Evolutionary conservation across 192 early-diverging fungal species (phyloP).

Genomic region (Jimgerdemannia flammicorona): DNA sequence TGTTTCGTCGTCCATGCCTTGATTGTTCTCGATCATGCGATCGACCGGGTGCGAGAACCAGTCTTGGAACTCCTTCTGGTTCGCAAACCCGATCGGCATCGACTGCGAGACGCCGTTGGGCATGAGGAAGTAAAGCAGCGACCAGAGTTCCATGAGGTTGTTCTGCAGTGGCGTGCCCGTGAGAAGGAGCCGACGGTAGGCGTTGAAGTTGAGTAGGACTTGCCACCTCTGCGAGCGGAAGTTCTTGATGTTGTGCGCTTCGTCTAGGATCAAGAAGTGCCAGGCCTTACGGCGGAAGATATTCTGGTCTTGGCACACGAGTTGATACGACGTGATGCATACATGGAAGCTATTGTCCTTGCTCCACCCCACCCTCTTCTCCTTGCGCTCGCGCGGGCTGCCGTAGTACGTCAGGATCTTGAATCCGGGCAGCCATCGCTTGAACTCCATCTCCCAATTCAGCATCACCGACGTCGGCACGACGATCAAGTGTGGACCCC

Average conservation of each 20-base stretch:
- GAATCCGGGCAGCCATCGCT: slow-evolving; percentile 69
- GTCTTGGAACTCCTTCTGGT: slow-evolving; percentile 75
- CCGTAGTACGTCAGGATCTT: slow-evolving; percentile 79
- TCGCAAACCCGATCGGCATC: slow-evolving; percentile 79
- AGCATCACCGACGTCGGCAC: slow-evolving; percentile 74
- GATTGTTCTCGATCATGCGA: slow-evolving; percentile 58
- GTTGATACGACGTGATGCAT: slow-evolving; percentile 61
- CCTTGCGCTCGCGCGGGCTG: slow-evolving; percentile 57
- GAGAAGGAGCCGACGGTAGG: slow-evolving; percentile 62
- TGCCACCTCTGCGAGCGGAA: slow-evolving; percentile 73
- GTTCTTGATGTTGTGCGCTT: slow-evolving; percentile 76
- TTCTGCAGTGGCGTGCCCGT: slow-evolving; percentile 92
- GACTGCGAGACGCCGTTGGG: slow-evolving; percentile 55
- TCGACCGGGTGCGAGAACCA: slow-evolving; percentile 91
- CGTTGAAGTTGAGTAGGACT: slow-evolving; percentile 67
- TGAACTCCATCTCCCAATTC: slow-evolving; percentile 76
- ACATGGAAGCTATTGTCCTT: slow-evolving; percentile 59
- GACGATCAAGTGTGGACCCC: slow-evolving; percentile 71
- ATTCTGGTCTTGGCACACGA: slow-evolving; percentile 53
- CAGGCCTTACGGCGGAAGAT: slow-evolving; percentile 56
- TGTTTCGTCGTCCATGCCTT: slow-evolving; percentile 42
- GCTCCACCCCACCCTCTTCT: slow-evolving; percentile 54
- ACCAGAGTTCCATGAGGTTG: slow-evolving; percentile 86
- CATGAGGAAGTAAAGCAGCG: slow-evolving; percentile 81
- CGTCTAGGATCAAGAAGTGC: slow-evolving; percentile 68